Evolutionary conservation across 495 filamentous ascomycete species (phyloP).

Genomic region (Neurospora sp.): DNA sequence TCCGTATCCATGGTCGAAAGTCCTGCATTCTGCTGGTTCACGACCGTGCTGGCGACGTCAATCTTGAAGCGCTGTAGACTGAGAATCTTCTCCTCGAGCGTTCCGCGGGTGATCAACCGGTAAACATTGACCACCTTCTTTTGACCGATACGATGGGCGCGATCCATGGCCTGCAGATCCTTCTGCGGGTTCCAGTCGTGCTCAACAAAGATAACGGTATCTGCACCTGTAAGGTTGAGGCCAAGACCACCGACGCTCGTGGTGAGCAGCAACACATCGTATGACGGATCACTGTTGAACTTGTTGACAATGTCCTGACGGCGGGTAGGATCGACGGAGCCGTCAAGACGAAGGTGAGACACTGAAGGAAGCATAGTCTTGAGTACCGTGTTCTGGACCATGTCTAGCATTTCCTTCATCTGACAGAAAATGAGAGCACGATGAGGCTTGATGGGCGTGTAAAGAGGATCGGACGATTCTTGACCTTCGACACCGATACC

Average conservation of each 20-base stretch:
- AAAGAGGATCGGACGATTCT: slow-evolving; percentile 50
- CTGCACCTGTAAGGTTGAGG: slow-evolving; percentile 90
- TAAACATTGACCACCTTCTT: slow-evolving; percentile 99
- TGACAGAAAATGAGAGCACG: slow-evolving; percentile 96
- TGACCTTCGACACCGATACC: slow-evolving; percentile 75
- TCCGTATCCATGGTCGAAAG: slow-evolving; percentile 93
- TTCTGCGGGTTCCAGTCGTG: slow-evolving; percentile 99
- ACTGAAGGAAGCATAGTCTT: slow-evolving; percentile 77
- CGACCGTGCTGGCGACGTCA: slow-evolving; percentile 93
- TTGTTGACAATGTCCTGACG: slow-evolving; percentile 96
- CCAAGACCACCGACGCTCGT: slow-evolving; percentile 92
- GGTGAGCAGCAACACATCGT: slow-evolving; percentile 85
- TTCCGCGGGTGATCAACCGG: slow-evolving; percentile 86
- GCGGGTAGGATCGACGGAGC: slow-evolving; percentile 76
- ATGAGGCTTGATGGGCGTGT: slow-evolving; percentile 79
- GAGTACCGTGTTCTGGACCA: slow-evolving; percentile 87
- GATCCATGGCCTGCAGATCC: slow-evolving; percentile 98
- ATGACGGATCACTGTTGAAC: slow-evolving; percentile 94
- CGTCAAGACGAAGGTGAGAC: slow-evolving; percentile 84
- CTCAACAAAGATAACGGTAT: slow-evolving; percentile 98
- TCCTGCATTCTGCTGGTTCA: slow-evolving; percentile 97
- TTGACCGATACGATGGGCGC: slow-evolving; percentile 94
- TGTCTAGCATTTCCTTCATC: slow-evolving; percentile 99
- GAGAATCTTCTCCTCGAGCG: slow-evolving; percentile 96
- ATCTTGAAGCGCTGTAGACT: slow-evolving; percentile 99